phyloP scores from a whole-genome alignment of 2,329 filamentous ascomycete genomes.

The Colletotrichum simmondsii region DNA sequence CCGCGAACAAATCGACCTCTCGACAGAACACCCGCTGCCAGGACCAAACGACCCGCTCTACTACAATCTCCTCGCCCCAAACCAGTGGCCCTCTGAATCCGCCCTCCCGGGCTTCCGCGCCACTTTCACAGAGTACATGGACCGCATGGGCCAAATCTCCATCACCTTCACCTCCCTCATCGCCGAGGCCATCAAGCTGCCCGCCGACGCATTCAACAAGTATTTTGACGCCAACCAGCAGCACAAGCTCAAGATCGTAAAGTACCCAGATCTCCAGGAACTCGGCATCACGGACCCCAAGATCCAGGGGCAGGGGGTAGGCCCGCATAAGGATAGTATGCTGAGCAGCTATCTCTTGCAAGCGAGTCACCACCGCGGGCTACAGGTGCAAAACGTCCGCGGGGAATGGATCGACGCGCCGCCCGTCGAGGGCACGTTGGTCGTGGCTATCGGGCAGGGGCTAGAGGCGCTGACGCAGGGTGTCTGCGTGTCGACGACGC shows the following conservation, averaged over 20 bases:
- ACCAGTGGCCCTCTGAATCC: slow-evolving; percentile 79
- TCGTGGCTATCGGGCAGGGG: slow-evolving; percentile 89
- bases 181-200: slow-evolving; percentile 83
- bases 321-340: slow-evolving; percentile 89
- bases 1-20: slow-evolving; percentile 88
- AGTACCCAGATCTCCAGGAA: slow-evolving; percentile 80
- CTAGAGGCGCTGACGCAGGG: slow-evolving; percentile 87
- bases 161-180: slow-evolving; percentile 82
- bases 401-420: slow-evolving; percentile 87
- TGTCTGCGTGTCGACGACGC: slow-evolving; percentile 84
- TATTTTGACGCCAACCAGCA: slow-evolving; percentile 83
- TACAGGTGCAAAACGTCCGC: slow-evolving; percentile 84
- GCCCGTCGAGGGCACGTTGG: slow-evolving; percentile 79
- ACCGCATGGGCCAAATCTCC: slow-evolving; percentile 77
- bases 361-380: slow-evolving; percentile 77
- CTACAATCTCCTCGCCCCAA: slow-evolving; percentile 80
- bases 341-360: slow-evolving; percentile 84
- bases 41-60: slow-evolving; percentile 72
- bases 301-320: slow-evolving; percentile 69
- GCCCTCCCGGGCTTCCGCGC: slow-evolving; percentile 75
- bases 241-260: slow-evolving; percentile 91
- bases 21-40: slow-evolving; percentile 79
- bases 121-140: slow-evolving; percentile 80
- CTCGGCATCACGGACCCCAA: slow-evolving; percentile 55
- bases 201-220: slow-evolving; percentile 74